Evolutionary conservation across 2,329 filamentous ascomycete species (phyloP).

Genomic region (Cladophialophora chaetospira): DNA sequence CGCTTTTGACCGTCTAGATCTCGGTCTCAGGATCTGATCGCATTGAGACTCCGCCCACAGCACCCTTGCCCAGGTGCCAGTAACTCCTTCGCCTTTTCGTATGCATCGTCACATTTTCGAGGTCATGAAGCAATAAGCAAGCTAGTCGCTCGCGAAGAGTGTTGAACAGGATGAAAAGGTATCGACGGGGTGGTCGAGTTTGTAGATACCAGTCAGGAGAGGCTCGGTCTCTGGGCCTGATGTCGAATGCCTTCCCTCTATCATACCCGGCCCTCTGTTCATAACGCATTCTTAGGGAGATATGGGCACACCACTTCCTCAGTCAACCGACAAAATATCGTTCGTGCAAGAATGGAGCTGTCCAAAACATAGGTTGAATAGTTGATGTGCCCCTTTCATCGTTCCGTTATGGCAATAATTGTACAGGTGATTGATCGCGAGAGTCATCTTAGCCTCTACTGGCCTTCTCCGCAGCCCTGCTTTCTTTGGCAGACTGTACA

Average conservation of each 20-base stretch:
- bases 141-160: constrained; percentile 1
- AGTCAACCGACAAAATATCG: not conserved
- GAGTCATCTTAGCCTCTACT: constrained; percentile 55
- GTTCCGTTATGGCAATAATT: constrained; percentile 10
- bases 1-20: constrained; percentile 22
- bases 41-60: constrained; percentile 16
- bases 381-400: constrained; percentile 1
- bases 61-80: not conserved
- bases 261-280: not conserved
- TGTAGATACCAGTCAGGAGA: no score
- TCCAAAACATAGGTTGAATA: constrained; percentile 2
- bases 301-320: not conserved
- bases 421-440: constrained; percentile 10
- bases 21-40: constrained; percentile 11
- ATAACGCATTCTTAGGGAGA: not conserved
- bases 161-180: constrained; percentile 1
- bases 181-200: no score
- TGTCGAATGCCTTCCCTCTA: no score
- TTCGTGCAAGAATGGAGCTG: not conserved
- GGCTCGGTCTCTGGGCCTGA: no score
- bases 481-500: constrained; percentile 80
- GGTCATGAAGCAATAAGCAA: constrained; percentile 15
- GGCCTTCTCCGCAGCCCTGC: constrained; percentile 81
- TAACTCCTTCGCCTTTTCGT: constrained; percentile 19
- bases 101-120: constrained; percentile 16